Base-by-base conservation (phyloP, 2,329 filamentous ascomycete genomes). In the Xylaria hypoxylon region DNA sequence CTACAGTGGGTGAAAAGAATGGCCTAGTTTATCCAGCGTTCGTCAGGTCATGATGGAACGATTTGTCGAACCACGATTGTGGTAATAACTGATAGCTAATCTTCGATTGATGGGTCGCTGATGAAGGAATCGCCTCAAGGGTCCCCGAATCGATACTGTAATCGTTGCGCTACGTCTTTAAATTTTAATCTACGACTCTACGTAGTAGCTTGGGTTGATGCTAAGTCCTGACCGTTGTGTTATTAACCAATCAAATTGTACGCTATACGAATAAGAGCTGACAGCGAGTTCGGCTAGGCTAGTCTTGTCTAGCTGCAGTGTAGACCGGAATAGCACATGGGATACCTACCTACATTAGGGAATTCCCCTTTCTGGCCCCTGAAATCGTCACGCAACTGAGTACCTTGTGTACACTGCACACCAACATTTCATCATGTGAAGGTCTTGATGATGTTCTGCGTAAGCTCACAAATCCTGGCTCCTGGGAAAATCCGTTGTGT, bases 31-130 rank as follows among this genome's bases (percentile, higher is more conserved):
- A 48, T 68, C 52, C 26, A 59, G 53, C 28, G 17, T 33, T 42
- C 65, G 71, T 76, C 74, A 75, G 73, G 45, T 76, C 74, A 76
- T 76, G 69, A 74, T 76, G 74, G 74, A 68, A 74, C 73, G 73
- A 76, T 73, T 62, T 62, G 71, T 75, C 72, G 71, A 71, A 68
- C 73, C 68, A 66, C 33, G 42, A 19, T 48, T 8, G 47, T 50
- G 28, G 44, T 33, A 57, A 45, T 57, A 45, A 50, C 28, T 19
- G 28, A 45, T n/a, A 26, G 5, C 17, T 61, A 60, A 50, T 64
- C 33, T 55, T 63, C 52, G 22, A 62, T 26, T 26, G 42, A 65
- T 56, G 57, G 62, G 48, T 62, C 52, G 31, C 59, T 53, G 59
- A 66, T 52, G 50, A 35, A 56, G 42, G 38, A 47, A 65, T 38